Conservation (phyloP, 139 green algal genomes). For the Chlamydomonas incerta region DNA sequence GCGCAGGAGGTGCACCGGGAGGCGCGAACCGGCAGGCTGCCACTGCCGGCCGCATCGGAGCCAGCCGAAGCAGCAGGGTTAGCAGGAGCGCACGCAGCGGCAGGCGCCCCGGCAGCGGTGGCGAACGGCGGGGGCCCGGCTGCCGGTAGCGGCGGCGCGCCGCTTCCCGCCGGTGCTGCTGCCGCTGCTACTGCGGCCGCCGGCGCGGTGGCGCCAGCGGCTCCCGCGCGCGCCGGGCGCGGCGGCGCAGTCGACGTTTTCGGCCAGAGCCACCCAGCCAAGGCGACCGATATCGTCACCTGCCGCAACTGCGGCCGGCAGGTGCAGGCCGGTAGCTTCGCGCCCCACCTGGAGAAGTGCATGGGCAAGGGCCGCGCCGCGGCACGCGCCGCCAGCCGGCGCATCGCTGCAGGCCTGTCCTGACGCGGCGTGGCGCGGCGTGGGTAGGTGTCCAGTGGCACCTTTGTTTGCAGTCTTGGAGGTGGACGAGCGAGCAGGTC, state of each 20-base stretch:
- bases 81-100: background rate
- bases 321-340: slow-evolving; percentile 79
- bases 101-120: background rate
- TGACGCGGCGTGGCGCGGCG: too few species aligned
- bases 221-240: slow-evolving; percentile 42
- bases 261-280: slow-evolving; percentile 78
- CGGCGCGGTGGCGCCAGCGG: background rate
- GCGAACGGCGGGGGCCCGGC: too few species aligned
- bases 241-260: slow-evolving; percentile 75
- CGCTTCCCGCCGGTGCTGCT: too few species aligned
- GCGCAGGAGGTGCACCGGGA: slow-evolving; percentile 73
- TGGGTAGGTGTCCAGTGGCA: too few species aligned
- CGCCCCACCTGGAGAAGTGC: slow-evolving; percentile 89
- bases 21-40: slow-evolving; percentile 37
- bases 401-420: slow-evolving; percentile 28
- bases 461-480: too few species aligned
- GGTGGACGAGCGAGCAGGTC: too few species aligned
- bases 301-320: slow-evolving; percentile 80
- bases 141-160: too few species aligned
- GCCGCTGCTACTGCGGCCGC: too few species aligned
- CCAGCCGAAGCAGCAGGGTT: too few species aligned
- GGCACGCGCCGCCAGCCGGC: slow-evolving; percentile 41
- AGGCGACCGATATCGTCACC: slow-evolving; percentile 78
- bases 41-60: background rate
- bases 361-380: slow-evolving; percentile 74